Percentiles rank a stretch among this genome's conserved stretches.
Evolutionary conservation across 495 filamentous ascomycete species (phyloP).

Genomic region (Letharia lupina): DNA sequence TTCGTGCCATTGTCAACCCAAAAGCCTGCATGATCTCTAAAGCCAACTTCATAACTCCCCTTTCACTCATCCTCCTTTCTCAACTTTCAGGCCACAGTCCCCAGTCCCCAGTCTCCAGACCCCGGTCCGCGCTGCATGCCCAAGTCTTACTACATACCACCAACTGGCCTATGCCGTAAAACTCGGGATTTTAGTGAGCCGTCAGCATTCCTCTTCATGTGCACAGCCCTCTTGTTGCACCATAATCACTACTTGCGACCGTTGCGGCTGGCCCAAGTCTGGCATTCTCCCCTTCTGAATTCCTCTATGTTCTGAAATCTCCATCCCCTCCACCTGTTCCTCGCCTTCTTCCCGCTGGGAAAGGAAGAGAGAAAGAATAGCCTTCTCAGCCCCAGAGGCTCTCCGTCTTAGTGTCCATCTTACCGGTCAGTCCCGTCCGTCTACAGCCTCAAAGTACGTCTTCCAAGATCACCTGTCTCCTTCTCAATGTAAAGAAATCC

Average conservation of each 20-base stretch:
- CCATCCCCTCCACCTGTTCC: not conserved
- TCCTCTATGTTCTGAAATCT: not conserved
- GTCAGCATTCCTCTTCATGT: constrained; percentile 7
- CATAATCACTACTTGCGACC: constrained; percentile 7
- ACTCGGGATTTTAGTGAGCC: constrained; percentile 6
- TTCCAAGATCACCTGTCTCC: not conserved
- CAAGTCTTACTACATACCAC: not conserved
- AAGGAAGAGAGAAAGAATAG: constrained; percentile 1
- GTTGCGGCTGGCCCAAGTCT: not conserved
- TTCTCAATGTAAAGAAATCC: not conserved
- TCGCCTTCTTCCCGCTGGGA: not conserved
- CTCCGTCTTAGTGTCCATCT: constrained; percentile 7
- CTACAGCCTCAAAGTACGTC: constrained; percentile 8
- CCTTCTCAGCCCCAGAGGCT: constrained; percentile 9
- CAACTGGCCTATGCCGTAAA: constrained; percentile 3
- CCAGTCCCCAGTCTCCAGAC: not conserved
- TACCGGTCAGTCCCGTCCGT: constrained; percentile 6
- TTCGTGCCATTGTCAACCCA: not conserved
- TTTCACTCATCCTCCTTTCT: not conserved
- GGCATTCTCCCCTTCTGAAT: not conserved
- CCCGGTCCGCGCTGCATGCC: not conserved
- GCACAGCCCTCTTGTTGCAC: constrained; percentile 7
- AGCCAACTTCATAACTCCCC: not conserved
- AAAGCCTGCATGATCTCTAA: not conserved
- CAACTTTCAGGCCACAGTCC: not conserved